Evolutionary conservation across 305 asterid species (phyloP).

Genomic region (Striga hermonthica): DNA sequence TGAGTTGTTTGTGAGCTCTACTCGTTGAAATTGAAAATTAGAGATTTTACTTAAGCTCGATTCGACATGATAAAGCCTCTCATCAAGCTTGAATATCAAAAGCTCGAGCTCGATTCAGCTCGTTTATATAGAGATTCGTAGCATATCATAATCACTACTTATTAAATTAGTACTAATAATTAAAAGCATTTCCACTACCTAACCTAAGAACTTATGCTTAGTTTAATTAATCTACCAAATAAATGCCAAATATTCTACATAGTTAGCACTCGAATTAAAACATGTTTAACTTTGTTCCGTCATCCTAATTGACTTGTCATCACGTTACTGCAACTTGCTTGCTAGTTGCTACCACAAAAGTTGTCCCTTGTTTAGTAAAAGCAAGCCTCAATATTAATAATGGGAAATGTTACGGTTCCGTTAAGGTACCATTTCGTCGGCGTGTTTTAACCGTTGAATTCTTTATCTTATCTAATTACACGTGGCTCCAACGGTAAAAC

Average conservation of each 20-base stretch:
- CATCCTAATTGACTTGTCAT: conserved; percentile 3
- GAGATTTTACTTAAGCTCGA: no score
- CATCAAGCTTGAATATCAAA: no score
- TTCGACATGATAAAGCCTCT: no score
- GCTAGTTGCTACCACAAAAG: not conserved
- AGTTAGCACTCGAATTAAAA: conserved; percentile 11
- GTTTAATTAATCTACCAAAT: not conserved
- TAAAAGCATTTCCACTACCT: conserved; percentile 11
- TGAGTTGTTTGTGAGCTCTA: no score
- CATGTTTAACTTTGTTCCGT: conserved; percentile 28
- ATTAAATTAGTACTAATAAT: not conserved
- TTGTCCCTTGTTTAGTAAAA: not conserved
- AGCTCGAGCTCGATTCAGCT: no score
- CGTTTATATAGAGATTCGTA: no score
- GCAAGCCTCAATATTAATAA: conserved; percentile 8
- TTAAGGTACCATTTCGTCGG: no score
- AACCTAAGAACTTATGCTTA: conserved; percentile 28
- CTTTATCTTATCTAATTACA: no score
- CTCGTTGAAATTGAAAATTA: no score
- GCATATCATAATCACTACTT: conserved; percentile 23
- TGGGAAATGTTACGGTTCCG: no score
- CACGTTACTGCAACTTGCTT: conserved; percentile 10
- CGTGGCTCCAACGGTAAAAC: no score
- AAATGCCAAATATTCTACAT: conserved; percentile 12
- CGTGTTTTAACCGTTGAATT: no score